Base-by-base conservation (phyloP, 1,139 yeast genomes). In the Taiozyma sp. region DNA sequence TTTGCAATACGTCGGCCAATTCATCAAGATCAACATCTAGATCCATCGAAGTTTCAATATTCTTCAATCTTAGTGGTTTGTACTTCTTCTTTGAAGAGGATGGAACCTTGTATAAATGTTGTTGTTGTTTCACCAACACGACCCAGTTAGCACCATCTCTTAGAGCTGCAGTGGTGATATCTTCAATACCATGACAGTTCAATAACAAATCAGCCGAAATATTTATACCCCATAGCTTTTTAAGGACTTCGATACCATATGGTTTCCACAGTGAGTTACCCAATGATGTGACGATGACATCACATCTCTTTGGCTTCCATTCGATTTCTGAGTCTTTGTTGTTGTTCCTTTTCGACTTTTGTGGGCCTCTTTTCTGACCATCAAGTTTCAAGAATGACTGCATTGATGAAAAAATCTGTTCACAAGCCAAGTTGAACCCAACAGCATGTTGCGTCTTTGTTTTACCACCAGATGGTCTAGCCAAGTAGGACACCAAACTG, bases 341-440 rank as follows among this genome's bases (percentile, higher is more conserved):
- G 66, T 29, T 59, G 52, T 34, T 43, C 46, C 48, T 70, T 48
- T 52, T 55, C 52, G 44, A 69, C 50, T 68, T 71, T 46, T 69
- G 39, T 9, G 50, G 12, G 16, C 47, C 47, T 45, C 51, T 64
- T 36, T 57, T 62, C 0, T 65, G 61, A 8, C 64, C 57, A 9
- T 70, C 68, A 16, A 68, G 52, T 51, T 68, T 71, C 60, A 70
- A 77, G 53, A 72, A 75, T 44, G 72, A 67, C 65, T 73, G 76
- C 68, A 81, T 76, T 3, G 76, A 69, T 36, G 73, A 73, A 57
- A 78, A 77, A 2, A 84, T 68, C 32, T 76, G 76, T 59, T 83
- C 88, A 74, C 86, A 79, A 0, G 86, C 85, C 51, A 93, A 68
- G 55, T 89, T 84, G 62, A 93, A 87, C 0, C 98, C 98, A 36